A percentile compares a stretch with the other conserved stretches of the same genome.
phyloP scores from a whole-genome alignment of 176 grass and related monocot species.

The Saccharum spontaneum region DNA sequence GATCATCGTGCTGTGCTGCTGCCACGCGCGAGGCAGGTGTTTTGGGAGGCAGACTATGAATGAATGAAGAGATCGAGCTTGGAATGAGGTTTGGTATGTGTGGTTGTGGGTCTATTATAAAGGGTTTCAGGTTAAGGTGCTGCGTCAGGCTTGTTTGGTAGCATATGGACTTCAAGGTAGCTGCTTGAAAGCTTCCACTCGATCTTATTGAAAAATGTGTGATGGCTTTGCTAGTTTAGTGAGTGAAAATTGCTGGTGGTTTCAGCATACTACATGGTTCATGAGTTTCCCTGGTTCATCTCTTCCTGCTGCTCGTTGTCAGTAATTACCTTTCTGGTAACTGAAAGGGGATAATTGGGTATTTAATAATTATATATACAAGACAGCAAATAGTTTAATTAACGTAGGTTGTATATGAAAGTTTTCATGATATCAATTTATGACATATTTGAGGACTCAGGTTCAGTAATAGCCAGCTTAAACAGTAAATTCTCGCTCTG shows the following conservation, averaged over 20 bases:
- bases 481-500: neutral
- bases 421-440: neutral
- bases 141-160: constrained; percentile 79
- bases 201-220: constrained; percentile 57
- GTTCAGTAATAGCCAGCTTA: neutral
- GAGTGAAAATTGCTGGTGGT: constrained; percentile 34
- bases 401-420: neutral
- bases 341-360: neutral
- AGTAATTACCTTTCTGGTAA: constrained; percentile 23
- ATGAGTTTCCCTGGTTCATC: constrained; percentile 26
- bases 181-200: constrained; percentile 77
- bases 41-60: constrained; percentile 34
- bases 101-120: constrained; percentile 52
- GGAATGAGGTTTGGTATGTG: constrained; percentile 30
- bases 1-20: constrained; percentile 39
- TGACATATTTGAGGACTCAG: neutral
- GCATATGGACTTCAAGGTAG: constrained; percentile 90
- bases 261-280: constrained; percentile 16
- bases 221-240: constrained; percentile 44
- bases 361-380: neutral
- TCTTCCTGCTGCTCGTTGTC: constrained; percentile 6
- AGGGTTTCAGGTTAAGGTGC: constrained; percentile 54
- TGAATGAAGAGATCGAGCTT: neutral
- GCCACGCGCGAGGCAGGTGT: neutral
- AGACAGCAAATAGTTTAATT: neutral